Evolutionary conservation across 2,329 filamentous ascomycete species (phyloP).

Genomic region (Simplicillium aogashimaense): DNA sequence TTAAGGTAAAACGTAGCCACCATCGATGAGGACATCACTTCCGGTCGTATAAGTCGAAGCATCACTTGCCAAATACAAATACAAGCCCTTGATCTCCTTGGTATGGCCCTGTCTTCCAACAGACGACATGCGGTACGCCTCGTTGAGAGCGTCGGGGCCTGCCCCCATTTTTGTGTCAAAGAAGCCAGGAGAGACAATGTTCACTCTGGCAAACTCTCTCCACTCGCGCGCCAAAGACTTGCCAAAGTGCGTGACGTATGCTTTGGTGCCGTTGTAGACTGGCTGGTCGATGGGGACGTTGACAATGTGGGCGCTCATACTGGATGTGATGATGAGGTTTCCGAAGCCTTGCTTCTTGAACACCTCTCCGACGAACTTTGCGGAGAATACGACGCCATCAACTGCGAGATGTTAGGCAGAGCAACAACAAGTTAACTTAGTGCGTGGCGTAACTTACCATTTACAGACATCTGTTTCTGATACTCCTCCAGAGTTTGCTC

Average conservation of each 20-base stretch:
- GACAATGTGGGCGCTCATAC: slow-evolving; percentile 38
- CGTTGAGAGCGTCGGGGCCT: slow-evolving; percentile 28
- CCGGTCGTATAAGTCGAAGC: slow-evolving; percentile 41
- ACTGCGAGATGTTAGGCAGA: slow-evolving; percentile 12
- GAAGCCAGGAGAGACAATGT: slow-evolving; percentile 37
- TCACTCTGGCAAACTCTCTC: slow-evolving; percentile 47
- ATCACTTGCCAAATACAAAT: slow-evolving; percentile 42
- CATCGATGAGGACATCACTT: slow-evolving; percentile 36
- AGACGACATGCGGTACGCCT: slow-evolving; percentile 38
- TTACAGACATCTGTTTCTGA: slow-evolving; percentile 38
- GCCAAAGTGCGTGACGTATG: slow-evolving; percentile 44
- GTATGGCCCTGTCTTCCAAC: slow-evolving; percentile 5
- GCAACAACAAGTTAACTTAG: background rate
- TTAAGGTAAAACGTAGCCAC: slow-evolving; percentile 20
- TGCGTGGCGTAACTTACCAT: slow-evolving; percentile 25
- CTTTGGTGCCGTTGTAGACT: slow-evolving; percentile 47
- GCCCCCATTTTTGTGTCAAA: slow-evolving; percentile 47
- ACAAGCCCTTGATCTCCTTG: slow-evolving; percentile 18
- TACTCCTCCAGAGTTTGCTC: slow-evolving; percentile 44
- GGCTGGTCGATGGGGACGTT: slow-evolving; percentile 44
- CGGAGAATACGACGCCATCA: slow-evolving; percentile 34
- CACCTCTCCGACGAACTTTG: slow-evolving; percentile 31
- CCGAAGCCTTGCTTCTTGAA: slow-evolving; percentile 32
- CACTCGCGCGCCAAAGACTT: slow-evolving; percentile 46
- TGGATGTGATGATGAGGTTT: slow-evolving; percentile 41